Percentiles rank a stretch among this genome's conserved stretches.
Evolutionary conservation across 2,329 filamentous ascomycete species (phyloP).

Genomic region (Piedraia hortae): DNA sequence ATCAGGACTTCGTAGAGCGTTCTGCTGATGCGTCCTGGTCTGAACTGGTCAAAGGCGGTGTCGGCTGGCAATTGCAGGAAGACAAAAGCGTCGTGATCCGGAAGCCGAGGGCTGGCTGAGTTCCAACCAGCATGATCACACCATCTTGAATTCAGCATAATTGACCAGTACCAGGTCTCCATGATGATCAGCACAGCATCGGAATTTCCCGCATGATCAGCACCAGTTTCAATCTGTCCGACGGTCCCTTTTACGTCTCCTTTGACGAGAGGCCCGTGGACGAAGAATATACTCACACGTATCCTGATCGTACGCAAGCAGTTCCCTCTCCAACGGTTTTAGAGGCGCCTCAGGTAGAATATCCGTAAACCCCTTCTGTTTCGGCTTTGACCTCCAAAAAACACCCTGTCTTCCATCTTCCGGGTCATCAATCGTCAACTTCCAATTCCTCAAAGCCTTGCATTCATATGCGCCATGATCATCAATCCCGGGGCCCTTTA

Average conservation of each 20-base stretch:
- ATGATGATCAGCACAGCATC: too few species aligned
- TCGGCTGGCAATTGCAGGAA: slow-evolving; percentile 59
- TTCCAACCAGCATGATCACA: too few species aligned
- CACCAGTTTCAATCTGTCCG: too few species aligned
- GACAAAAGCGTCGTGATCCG: slow-evolving; percentile 48
- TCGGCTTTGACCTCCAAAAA: slow-evolving; percentile 13
- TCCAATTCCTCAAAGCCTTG: slow-evolving; percentile 19
- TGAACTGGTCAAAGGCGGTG: slow-evolving; percentile 38
- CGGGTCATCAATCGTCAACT: slow-evolving; percentile 16
- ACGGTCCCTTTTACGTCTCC: slow-evolving; percentile 4
- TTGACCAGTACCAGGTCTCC: too few species aligned
- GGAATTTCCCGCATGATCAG: too few species aligned
- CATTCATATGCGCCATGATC: slow-evolving; percentile 20
- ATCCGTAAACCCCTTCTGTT: slow-evolving; percentile 4
- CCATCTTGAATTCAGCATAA: too few species aligned
- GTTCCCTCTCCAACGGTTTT: slow-evolving; percentile 17
- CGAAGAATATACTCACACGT: slow-evolving; percentile 6
- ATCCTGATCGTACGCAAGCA: slow-evolving; percentile 9
- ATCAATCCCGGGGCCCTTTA: slow-evolving; percentile 19
- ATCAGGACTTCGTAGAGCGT: slow-evolving; percentile 39
- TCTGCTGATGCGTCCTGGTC: slow-evolving; percentile 44
- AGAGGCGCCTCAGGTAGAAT: slow-evolving; percentile 19
- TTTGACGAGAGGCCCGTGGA: slow-evolving; percentile 5
- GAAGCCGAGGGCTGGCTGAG: slow-evolving; percentile 21
- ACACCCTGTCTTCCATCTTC: slow-evolving; percentile 12